phyloP scores from a whole-genome alignment of 495 filamentous ascomycete species.

The Hypoxylon cercidicola region DNA sequence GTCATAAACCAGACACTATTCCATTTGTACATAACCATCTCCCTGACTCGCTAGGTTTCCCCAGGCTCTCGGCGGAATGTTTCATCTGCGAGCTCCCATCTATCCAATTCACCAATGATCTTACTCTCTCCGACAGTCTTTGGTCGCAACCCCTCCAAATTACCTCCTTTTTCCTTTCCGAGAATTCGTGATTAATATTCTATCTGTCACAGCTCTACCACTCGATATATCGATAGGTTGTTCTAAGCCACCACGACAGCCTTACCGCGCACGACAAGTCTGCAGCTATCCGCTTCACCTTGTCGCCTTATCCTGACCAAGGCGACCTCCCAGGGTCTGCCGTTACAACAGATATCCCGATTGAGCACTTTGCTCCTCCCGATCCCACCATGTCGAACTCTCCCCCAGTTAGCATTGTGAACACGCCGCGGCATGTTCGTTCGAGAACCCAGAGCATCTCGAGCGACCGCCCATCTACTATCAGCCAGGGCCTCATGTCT shows the following conservation, averaged over 20 bases:
- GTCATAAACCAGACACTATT: constrained; percentile 30
- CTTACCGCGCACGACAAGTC: constrained; percentile 26
- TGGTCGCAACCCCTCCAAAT: constrained; percentile 22
- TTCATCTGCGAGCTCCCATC: constrained; percentile 40
- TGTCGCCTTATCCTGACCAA: constrained; percentile 36
- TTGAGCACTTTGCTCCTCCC: constrained; percentile 40
- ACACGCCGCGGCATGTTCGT: constrained; percentile 50
- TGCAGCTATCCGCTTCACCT: constrained; percentile 36
- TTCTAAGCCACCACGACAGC: constrained; percentile 9
- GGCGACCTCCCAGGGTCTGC: constrained; percentile 43
- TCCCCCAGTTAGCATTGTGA: constrained; percentile 49
- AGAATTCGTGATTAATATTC: constrained; percentile 30
- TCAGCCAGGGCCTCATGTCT: constrained; percentile 64
- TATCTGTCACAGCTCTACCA: constrained; percentile 21
- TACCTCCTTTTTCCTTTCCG: constrained; percentile 2
- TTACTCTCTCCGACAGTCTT: constrained; percentile 27
- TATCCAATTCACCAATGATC: constrained; percentile 32
- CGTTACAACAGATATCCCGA: constrained; percentile 43
- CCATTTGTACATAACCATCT: constrained; percentile 23
- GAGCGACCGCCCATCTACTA: constrained; percentile 63
- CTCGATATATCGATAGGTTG: constrained; percentile 21
- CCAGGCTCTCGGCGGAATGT: constrained; percentile 41
- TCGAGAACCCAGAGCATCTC: constrained; percentile 64
- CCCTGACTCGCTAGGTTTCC: constrained; percentile 32
- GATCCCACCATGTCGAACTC: constrained; percentile 55